These are phyloP conservation scores for Coemansia sp. DNA, from an alignment of 192 early-diverging fungal genomes.

Conservation along the genomic window DNA sequence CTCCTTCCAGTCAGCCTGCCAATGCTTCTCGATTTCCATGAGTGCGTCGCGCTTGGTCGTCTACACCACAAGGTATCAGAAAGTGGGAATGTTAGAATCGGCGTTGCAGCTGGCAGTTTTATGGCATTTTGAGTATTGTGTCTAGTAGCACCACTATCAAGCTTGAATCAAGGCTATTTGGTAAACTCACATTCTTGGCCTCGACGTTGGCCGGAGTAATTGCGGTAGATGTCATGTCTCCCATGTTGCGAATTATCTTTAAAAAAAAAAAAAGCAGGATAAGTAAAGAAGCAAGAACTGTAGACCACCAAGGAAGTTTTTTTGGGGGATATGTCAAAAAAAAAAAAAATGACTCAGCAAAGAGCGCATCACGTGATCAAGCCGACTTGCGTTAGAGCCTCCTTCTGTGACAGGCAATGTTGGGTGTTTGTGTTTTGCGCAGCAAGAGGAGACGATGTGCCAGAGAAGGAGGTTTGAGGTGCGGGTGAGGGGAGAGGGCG, in stretches of 20 bases:
- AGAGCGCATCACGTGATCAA: neutral
- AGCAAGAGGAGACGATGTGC: neutral
- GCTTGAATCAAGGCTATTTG: neutral
- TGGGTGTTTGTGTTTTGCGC: neutral
- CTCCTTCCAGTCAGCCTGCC: slow-evolving; percentile 80
- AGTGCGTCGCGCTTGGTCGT: slow-evolving; percentile 82
- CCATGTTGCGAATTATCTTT: neutral
- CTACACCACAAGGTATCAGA: slow-evolving; percentile 12
- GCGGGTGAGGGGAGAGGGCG: no score
- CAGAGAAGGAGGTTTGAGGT: neutral
- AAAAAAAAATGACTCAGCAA: neutral
- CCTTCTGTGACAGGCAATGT: neutral
- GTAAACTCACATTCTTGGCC: neutral
- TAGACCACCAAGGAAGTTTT: neutral
- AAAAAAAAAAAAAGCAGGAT: neutral
- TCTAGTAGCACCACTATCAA: neutral
- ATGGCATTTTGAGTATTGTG: neutral
- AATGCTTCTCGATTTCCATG: slow-evolving; percentile 69
- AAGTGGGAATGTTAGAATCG: neutral
- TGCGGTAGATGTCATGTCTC: neutral
- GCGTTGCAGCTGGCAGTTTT: neutral
- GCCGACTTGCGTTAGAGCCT: neutral
- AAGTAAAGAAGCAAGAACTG: neutral
- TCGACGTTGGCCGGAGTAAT: neutral
- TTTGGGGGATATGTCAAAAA: neutral